Base-by-base conservation (phyloP, 2,329 filamentous ascomycete genomes). In the Orbilia ellipsospora region DNA sequence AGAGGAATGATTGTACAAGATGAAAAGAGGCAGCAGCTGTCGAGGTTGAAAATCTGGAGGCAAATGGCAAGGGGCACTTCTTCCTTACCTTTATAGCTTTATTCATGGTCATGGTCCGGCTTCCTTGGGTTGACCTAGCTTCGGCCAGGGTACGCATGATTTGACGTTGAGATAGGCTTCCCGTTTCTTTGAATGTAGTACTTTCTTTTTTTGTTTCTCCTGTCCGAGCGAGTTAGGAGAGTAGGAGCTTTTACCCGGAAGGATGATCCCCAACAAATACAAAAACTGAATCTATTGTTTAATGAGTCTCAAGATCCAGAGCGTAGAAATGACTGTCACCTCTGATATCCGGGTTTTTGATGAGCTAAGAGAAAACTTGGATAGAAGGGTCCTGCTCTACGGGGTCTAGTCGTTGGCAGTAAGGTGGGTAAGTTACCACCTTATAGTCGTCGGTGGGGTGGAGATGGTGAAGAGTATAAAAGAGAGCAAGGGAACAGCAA, bases 131-230 rank as follows among this genome's bases (percentile, higher is more conserved):
- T 66, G 61, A 56, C 48, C 50, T 56, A 26, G 61, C n/a, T 18
- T n/a, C 50, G 50, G 59, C 65, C 55, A 63, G 59, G 64, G 64
- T 54, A 61, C 28, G 56, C 50, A 57, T 70, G 60, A 51, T 36
- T 45, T 16, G 69, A 74, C 56, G 69, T 74, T 67, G 62, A 74
- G 51, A 74, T 74, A 74, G 69, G 69, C 69, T 74, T 74, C 70
- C 63, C 62, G 64, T 57, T 54, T 20, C 44, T 52, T 44, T 60
- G 51, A 15, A 57, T 66, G 62, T 66, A 40, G 26, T 50, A 40
- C 51, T 61, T 54, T 54, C 31, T 66, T 18, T 66, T 52, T 56
- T 62, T 51, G 12, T 42, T 61, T 55, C 55, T 28, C 36, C 48
- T 69, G 28, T 45, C 26, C 57, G 52, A 48, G 59, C 26, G 45